These are phyloP conservation scores for Yarrowia divulgata DNA, from an alignment of 805 yeast species.

Conservation along the genomic window DNA sequence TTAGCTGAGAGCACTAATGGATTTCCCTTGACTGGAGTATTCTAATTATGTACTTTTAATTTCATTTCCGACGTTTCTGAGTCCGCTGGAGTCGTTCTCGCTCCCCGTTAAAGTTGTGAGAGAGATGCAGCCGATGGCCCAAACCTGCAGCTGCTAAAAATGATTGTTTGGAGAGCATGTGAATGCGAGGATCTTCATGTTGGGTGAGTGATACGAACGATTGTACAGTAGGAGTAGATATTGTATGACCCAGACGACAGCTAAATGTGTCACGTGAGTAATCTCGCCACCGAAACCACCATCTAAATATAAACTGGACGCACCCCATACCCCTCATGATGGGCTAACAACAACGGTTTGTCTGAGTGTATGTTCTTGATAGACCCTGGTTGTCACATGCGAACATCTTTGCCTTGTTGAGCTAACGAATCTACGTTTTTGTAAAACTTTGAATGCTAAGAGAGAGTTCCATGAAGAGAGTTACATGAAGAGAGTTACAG, in stretches of 20 bases:
- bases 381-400: conserved; percentile 30
- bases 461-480: no score
- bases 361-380: neutral
- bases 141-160: neutral
- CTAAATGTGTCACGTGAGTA: no score
- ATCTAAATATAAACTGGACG: neutral
- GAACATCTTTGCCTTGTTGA: conserved; percentile 23
- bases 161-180: conserved; percentile 11
- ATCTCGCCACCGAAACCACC: no score
- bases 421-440: neutral
- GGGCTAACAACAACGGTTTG: neutral
- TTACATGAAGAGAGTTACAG: no score
- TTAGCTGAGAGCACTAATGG: neutral
- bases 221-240: no score
- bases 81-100: neutral
- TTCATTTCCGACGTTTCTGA: no score
- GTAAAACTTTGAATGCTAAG: neutral
- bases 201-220: no score
- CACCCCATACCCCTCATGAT: conserved; percentile 33
- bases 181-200: conserved; percentile 19
- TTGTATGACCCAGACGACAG: no score
- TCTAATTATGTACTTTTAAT: no score
- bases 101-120: neutral
- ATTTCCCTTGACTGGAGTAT: neutral
- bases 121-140: neutral